These are phyloP conservation scores for Claviceps digitariae DNA, from an alignment of 2,329 filamentous ascomycete species.

Conservation along the genomic window DNA sequence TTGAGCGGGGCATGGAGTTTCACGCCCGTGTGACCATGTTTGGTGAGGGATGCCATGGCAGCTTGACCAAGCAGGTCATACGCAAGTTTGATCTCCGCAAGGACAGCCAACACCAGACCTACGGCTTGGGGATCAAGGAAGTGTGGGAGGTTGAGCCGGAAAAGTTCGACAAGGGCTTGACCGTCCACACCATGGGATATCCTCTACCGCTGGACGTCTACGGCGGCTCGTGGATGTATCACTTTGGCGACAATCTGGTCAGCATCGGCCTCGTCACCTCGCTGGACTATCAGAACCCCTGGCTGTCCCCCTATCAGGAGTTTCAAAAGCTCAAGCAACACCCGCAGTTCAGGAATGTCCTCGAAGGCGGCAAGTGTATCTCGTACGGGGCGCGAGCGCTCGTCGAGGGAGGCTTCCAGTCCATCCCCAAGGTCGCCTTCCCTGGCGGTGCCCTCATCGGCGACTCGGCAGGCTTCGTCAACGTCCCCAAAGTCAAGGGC, in stretches of 20 bases:
- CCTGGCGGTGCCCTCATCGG: slow-evolving; percentile 91
- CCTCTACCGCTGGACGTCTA: slow-evolving; percentile 81
- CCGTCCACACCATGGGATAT: slow-evolving; percentile 87
- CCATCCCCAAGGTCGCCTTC: slow-evolving; percentile 92
- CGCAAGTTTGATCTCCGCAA: slow-evolving; percentile 85
- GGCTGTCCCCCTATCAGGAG: slow-evolving; percentile 87
- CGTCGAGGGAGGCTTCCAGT: slow-evolving; percentile 92
- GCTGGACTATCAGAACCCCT: slow-evolving; percentile 92
- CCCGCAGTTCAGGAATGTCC: slow-evolving; percentile 69
- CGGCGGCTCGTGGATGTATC: slow-evolving; percentile 98
- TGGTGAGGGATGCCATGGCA: slow-evolving; percentile 90
- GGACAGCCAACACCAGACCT: slow-evolving; percentile 88
- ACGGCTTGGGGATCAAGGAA: slow-evolving; percentile 88
- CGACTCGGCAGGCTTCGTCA: slow-evolving; percentile 91
- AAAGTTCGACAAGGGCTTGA: slow-evolving; percentile 77
- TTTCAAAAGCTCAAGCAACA: slow-evolving; percentile 99
- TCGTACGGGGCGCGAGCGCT: slow-evolving; percentile 88
- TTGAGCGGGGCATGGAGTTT: slow-evolving; percentile 97
- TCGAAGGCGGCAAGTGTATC: slow-evolving; percentile 96
- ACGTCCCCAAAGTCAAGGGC: slow-evolving; percentile 96
- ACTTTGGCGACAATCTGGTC: slow-evolving; percentile 95
- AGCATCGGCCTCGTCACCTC: slow-evolving; percentile 84
- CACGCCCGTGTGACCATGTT: slow-evolving; percentile 85
- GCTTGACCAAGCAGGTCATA: slow-evolving; percentile 84
- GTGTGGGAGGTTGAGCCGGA: slow-evolving; percentile 93